These are phyloP conservation scores for Phaseolus lunatus DNA, from an alignment of 306 rosid genomes.

Conservation along the genomic window DNA sequence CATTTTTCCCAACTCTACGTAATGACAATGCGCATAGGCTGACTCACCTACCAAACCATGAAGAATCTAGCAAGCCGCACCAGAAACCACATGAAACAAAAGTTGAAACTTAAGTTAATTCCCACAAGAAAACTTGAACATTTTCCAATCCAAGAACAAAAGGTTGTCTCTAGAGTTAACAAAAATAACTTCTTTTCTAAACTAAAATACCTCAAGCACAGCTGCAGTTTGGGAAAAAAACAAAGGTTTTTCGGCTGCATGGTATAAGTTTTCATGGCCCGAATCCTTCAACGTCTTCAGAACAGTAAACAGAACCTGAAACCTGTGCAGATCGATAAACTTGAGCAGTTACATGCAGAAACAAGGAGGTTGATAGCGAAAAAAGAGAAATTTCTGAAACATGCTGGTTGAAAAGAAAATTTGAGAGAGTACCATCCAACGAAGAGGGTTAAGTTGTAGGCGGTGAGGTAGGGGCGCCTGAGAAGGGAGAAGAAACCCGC, in stretches of 20 bases:
- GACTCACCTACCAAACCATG: slow-evolving; percentile 21
- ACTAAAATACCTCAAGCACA: not conserved
- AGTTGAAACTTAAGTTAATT: not conserved
- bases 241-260: slow-evolving; percentile 7
- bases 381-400: not conserved
- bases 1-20: not conserved
- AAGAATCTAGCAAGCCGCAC: slow-evolving; percentile 12
- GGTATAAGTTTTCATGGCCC: slow-evolving; percentile 16
- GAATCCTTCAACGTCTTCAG: slow-evolving; percentile 4
- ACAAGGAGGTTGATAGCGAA: not conserved
- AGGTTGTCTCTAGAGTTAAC: slow-evolving; percentile 9
- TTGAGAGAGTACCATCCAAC: slow-evolving; percentile 14
- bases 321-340: not conserved
- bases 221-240: slow-evolving; percentile 12
- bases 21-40: not conserved
- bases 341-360: slow-evolving; percentile 2
- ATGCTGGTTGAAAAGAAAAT: not conserved
- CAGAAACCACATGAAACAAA: slow-evolving; percentile 1
- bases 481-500: slow-evolving; percentile 12
- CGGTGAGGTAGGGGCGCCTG: slow-evolving; percentile 10
- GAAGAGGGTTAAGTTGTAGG: slow-evolving; percentile 18
- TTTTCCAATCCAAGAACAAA: not conserved
- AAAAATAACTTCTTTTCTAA: not conserved
- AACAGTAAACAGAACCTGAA: not conserved
- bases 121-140: not conserved